Evolutionary conservation across 257 asterid species (phyloP).

Genomic region (Scutellaria galericulata): DNA sequence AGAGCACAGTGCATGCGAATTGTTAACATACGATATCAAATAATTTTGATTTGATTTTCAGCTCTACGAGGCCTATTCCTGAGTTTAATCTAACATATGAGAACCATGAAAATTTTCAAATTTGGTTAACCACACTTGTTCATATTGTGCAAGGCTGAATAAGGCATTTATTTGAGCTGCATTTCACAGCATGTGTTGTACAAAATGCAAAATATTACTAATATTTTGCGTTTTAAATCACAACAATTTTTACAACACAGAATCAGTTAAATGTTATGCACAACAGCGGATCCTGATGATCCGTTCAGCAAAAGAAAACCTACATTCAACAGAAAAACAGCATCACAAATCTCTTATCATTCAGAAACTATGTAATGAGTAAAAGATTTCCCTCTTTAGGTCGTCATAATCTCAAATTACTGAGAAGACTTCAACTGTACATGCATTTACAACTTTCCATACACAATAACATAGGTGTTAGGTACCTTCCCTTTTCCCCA

Average conservation of each 20-base stretch:
- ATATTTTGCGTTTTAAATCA: neutral
- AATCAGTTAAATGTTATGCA: too few species aligned
- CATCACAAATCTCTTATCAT: neutral
- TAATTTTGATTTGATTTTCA: too few species aligned
- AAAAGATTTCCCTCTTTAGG: constrained; percentile 29
- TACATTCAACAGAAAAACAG: neutral
- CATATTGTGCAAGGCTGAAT: too few species aligned
- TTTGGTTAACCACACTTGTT: too few species aligned
- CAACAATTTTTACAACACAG: neutral
- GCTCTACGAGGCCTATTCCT: neutral
- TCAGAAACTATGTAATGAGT: constrained; percentile 24
- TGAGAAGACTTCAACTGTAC: constrained; percentile 44
- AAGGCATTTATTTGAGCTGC: too few species aligned
- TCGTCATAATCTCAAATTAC: constrained; percentile 32
- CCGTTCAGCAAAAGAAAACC: neutral
- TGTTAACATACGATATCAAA: too few species aligned
- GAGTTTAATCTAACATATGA: neutral
- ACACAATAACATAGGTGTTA: constrained; percentile 20
- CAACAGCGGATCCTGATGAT: too few species aligned
- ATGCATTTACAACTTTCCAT: constrained; percentile 44
- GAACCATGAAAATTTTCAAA: neutral
- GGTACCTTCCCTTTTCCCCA: constrained; percentile 31
- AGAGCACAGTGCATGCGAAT: too few species aligned
- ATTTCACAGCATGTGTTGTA: too few species aligned
- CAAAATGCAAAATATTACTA: too few species aligned